These are phyloP conservation scores for Zymoseptoria crescenta DNA, from an alignment of 2,329 filamentous ascomycete species.

Conservation along the genomic window DNA sequence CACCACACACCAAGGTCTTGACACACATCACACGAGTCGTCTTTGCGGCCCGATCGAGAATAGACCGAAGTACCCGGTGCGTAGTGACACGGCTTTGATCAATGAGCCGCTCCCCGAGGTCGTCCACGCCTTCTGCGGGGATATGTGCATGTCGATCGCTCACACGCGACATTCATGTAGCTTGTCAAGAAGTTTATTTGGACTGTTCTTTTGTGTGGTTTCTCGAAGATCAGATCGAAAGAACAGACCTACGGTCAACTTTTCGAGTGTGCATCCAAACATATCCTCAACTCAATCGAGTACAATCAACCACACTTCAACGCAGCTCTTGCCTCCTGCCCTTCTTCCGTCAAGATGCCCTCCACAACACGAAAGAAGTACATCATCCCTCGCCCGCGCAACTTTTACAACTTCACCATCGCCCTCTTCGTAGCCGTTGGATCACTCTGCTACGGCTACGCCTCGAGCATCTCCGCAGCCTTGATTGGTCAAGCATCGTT, in stretches of 20 bases:
- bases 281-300: neutral
- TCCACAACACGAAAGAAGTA: neutral
- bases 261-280: no score
- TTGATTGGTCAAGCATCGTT: slow-evolving; percentile 6
- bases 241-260: no score
- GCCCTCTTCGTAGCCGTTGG: slow-evolving; percentile 9
- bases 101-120: neutral
- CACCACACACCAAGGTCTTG: neutral
- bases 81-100: neutral
- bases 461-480: slow-evolving; percentile 1
- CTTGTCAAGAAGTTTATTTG: neutral
- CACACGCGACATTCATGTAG: neutral
- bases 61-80: neutral
- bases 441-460: slow-evolving; percentile 8
- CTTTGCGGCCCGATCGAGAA: neutral
- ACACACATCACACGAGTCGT: neutral
- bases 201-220: neutral
- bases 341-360: neutral
- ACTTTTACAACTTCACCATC: slow-evolving; percentile 8
- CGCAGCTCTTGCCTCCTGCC: neutral
- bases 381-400: neutral
- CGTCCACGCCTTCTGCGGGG: neutral
- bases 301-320: neutral
- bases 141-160: neutral
- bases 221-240: no score